Evolutionary conservation across 768 basidiomycete genomes (phyloP), one percentile per base, ranked within the genome.

Genomic region (Nidularia pulvinata): DNA sequence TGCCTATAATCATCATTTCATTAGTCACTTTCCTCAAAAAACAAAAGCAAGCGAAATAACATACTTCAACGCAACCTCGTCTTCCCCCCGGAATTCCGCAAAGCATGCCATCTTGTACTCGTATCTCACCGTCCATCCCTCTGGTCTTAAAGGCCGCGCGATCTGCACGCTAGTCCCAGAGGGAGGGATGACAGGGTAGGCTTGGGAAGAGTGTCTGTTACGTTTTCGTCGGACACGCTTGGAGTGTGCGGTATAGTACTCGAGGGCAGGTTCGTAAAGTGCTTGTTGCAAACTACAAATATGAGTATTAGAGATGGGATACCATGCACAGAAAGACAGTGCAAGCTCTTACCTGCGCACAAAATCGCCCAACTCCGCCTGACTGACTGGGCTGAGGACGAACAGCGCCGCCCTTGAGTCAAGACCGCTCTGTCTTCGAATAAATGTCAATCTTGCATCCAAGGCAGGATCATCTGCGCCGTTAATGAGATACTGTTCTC

Each of bases 41-140:
- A 13, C 32, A 55, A 44, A 53, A 46, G 48, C 33, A 45, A 57
- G 34, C 46, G 46, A 51, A 39, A 25, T 44, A 57, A 45, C 86
- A 58, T 58, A 95, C 94, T 94, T 95, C 55, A 96, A 75, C 1
- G 95, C 93, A 7, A 94, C 88, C 61, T 98, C 95, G 55, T 91
- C 84, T 67, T 98, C 96, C 10, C 91, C 86, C 54, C 95, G 75
- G 64, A 98, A 94, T 69, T 99, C 96, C 0, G 96, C 94, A 68
- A 98, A 98, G 60, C 90, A 89, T 0, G 90, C 97, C 82, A 95
- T 91, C 72, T 98, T 99, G 77, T 94, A 98, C 65, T 98, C 95
- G 63, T 98, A 98, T 33, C 97, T 78, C 16, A 96, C 94, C 0
- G 91, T 93, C 96, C 95, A 99, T 0, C 95, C 95, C 68, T 93